Percentiles rank a stretch among this genome's conserved stretches.
Evolutionary conservation across 2,329 filamentous ascomycete genomes (phyloP).

Genomic region (Trichoderma atroviride): DNA sequence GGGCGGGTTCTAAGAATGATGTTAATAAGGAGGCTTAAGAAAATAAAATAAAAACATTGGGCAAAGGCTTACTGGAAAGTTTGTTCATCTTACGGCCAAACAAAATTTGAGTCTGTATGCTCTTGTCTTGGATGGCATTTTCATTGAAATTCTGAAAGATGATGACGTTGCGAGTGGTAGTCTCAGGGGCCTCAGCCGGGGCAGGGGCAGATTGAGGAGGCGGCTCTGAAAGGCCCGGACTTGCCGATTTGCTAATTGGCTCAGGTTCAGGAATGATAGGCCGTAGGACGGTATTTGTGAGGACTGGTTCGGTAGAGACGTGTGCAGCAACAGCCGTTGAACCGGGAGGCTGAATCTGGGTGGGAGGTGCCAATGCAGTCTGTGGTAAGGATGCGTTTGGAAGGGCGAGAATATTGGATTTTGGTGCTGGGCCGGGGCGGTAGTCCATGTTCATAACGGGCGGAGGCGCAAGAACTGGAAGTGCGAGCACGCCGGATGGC

Average conservation of each 20-base stretch:
- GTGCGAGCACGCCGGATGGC: conserved; percentile 42
- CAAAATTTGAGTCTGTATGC: conserved; percentile 60
- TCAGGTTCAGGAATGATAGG: neutral
- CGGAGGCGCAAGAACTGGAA: conserved; percentile 44
- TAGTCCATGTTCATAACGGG: conserved; percentile 35
- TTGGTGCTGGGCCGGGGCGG: conserved; percentile 35
- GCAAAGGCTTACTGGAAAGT: conserved; percentile 52
- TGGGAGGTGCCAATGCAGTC: conserved; percentile 31
- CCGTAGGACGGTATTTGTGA: conserved; percentile 13
- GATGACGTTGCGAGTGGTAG: conserved; percentile 56
- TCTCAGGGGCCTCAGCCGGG: conserved; percentile 14
- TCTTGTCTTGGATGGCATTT: conserved; percentile 57
- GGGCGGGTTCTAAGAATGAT: conserved; percentile 49
- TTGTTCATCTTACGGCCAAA: conserved; percentile 62
- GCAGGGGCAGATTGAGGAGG: conserved; percentile 10
- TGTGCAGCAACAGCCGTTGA: neutral
- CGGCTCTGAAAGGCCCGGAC: conserved; percentile 24
- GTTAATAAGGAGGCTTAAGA: conserved; percentile 19
- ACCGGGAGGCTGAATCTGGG: neutral
- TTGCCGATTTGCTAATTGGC: conserved; percentile 8
- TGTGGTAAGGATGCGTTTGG: conserved; percentile 45
- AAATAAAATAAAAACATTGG: neutral
- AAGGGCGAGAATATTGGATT: conserved; percentile 49
- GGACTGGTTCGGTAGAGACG: neutral
- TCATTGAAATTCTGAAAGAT: conserved; percentile 64